phyloP scores from a whole-genome alignment of 202 grass and related monocot species.

The Schoenoplectus triqueter region DNA sequence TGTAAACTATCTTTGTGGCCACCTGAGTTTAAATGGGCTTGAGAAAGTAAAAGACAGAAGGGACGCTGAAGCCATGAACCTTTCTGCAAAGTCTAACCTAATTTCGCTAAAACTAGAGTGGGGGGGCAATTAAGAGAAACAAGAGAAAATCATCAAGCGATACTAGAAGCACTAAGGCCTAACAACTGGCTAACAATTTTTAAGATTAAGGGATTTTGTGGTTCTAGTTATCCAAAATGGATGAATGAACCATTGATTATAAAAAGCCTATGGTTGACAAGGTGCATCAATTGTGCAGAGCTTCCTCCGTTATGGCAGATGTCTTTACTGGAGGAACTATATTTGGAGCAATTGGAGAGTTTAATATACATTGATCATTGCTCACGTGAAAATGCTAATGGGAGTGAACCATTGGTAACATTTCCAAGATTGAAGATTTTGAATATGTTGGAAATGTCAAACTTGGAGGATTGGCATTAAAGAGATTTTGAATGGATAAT shows the following conservation, averaged over 20 bases:
- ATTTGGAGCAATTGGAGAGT: not conserved
- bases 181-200: not conserved
- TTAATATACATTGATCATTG: not conserved
- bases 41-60: conserved; percentile 10
- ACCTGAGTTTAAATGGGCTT: conserved; percentile 22
- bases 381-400: not conserved
- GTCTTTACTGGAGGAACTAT: not conserved
- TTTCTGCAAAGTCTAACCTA: not conserved
- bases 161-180: conserved; percentile 42
- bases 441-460: not conserved
- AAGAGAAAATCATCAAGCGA: conserved; percentile 6
- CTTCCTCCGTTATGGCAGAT: conserved; percentile 9
- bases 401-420: not conserved
- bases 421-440: conserved; percentile 33
- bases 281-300: not conserved
- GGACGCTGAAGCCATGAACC: not conserved
- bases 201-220: not conserved
- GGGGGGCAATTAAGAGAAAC: not conserved
- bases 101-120: conserved; percentile 18
- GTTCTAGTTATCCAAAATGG: conserved; percentile 32
- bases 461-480: conserved; percentile 36
- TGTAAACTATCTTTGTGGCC: conserved; percentile 32
- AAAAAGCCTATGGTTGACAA: not conserved
- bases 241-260: not conserved
- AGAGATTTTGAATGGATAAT: not conserved